phyloP scores from a whole-genome alignment of 257 asterid species.

The Fraxinus pennsylvanica region DNA sequence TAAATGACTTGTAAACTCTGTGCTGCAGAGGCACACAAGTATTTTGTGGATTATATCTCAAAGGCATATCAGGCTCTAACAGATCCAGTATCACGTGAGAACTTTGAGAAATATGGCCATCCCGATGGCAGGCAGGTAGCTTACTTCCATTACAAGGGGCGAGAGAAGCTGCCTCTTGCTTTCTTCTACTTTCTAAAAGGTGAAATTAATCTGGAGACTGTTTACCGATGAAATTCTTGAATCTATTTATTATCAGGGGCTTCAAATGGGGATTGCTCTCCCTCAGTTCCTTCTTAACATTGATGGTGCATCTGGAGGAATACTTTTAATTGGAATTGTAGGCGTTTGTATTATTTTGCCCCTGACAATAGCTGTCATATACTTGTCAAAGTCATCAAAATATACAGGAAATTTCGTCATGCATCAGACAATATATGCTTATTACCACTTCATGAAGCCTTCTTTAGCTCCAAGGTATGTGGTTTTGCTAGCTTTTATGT shows the following conservation, averaged over 20 bases:
- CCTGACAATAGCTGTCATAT: slow-evolving; percentile 80
- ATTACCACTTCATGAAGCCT: slow-evolving; percentile 93
- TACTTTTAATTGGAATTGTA: slow-evolving; percentile 90
- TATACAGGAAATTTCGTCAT: slow-evolving; percentile 97
- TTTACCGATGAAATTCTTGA: slow-evolving; percentile 17
- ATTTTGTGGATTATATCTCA: slow-evolving; percentile 83
- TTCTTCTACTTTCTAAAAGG: slow-evolving; percentile 21
- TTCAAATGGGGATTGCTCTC: slow-evolving; percentile 98
- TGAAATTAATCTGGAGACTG: slow-evolving; percentile 18
- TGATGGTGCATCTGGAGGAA: slow-evolving; percentile 93
- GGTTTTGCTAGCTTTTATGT: slow-evolving; percentile 4
- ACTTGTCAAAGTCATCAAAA: slow-evolving; percentile 88
- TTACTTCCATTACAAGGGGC: slow-evolving; percentile 11
- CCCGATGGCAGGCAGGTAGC: slow-evolving; percentile 99
- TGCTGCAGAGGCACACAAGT: slow-evolving; percentile 84
- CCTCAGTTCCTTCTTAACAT: slow-evolving; percentile 89
- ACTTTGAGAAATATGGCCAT: slow-evolving; percentile 96
- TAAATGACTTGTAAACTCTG: slow-evolving; percentile 27
- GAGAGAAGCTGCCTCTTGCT: slow-evolving; percentile 7
- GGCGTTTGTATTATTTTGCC: slow-evolving; percentile 95
- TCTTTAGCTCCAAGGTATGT: slow-evolving; percentile 96
- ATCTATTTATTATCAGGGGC: slow-evolving; percentile 55
- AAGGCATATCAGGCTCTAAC: slow-evolving; percentile 99
- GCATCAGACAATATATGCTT: slow-evolving; percentile 90
- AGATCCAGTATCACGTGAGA: slow-evolving; percentile 94